Evolutionary conservation across 768 basidiomycete species (phyloP).

Genomic region (Boletus rufocinnamomeus): DNA sequence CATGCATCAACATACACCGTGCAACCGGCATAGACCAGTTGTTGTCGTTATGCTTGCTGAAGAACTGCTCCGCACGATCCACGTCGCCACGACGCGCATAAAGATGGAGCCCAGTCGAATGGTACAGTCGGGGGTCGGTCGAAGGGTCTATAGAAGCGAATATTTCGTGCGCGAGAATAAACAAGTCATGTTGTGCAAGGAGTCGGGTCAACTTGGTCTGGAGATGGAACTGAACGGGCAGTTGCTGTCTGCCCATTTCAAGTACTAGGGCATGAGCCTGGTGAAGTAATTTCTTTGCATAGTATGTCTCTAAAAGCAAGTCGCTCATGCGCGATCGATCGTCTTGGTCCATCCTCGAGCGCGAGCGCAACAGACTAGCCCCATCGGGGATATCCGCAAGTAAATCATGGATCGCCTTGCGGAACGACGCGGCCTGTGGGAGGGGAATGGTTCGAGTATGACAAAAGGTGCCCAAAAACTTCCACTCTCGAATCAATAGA

Average conservation of each 20-base stretch:
- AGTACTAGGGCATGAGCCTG: slow-evolving; percentile 44
- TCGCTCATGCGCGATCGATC: slow-evolving; percentile 37
- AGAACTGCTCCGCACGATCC: slow-evolving; percentile 45
- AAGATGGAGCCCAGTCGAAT: slow-evolving; percentile 53
- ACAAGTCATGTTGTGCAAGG: slow-evolving; percentile 42
- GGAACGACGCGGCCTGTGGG: slow-evolving; percentile 30
- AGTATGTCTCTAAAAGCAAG: slow-evolving; percentile 45
- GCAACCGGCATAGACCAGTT: slow-evolving; percentile 32
- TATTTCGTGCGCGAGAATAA: slow-evolving; percentile 46
- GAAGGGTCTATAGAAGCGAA: slow-evolving; percentile 37
- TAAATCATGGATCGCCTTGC: slow-evolving; percentile 28
- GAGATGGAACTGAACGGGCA: slow-evolving; percentile 33
- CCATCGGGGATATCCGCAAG: slow-evolving; percentile 38
- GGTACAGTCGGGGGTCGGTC: slow-evolving; percentile 22
- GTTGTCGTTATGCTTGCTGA: slow-evolving; percentile 35
- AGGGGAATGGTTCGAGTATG: neutral
- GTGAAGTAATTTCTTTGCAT: slow-evolving; percentile 32
- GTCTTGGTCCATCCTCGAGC: slow-evolving; percentile 27
- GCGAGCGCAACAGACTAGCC: slow-evolving; percentile 23
- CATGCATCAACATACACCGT: slow-evolving; percentile 53
- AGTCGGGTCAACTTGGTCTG: slow-evolving; percentile 43
- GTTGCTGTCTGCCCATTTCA: slow-evolving; percentile 40
- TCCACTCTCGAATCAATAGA: slow-evolving; percentile 44
- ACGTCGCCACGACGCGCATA: slow-evolving; percentile 54
- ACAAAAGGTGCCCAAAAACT: slow-evolving; percentile 29